phyloP scores from a whole-genome alignment of 1,284 basidiomycete genomes.

The Malassezia nana region DNA sequence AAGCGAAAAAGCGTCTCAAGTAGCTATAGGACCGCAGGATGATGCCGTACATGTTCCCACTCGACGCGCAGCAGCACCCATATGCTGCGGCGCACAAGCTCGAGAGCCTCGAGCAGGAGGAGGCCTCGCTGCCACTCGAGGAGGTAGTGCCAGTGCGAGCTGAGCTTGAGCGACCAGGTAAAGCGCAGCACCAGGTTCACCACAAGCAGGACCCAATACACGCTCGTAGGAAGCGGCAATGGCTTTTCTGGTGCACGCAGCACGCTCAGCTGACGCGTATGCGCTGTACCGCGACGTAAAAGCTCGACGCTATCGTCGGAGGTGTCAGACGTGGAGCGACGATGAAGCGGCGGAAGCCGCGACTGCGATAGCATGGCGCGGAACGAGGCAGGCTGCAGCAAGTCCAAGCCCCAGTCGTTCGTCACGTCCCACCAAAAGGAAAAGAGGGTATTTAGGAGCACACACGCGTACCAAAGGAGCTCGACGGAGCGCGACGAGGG shows the following conservation, averaged over 20 bases:
- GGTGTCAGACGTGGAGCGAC: conserved; percentile 1
- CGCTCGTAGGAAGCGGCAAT: conserved; percentile 62
- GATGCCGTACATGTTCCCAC: conserved; percentile 31
- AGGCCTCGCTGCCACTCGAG: conserved; percentile 72
- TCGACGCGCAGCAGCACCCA: conserved; percentile 95
- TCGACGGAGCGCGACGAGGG: background rate
- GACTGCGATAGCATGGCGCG: conserved; percentile 15
- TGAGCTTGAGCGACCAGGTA: conserved; percentile 88
- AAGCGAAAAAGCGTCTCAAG: conserved; percentile 34
- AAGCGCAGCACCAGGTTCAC: conserved; percentile 81
- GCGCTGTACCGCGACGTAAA: background rate
- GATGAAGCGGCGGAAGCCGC: conserved; percentile 12
- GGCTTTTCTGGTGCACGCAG: conserved; percentile 53
- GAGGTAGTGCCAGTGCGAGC: conserved; percentile 72
- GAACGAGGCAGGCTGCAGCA: conserved; percentile 53
- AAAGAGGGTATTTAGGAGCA: conserved; percentile 78
- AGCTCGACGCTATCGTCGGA: conserved; percentile 1
- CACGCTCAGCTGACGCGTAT: conserved; percentile 10
- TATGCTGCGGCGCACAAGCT: conserved; percentile 79
- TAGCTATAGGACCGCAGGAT: conserved; percentile 8
- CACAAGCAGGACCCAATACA: conserved; percentile 75
- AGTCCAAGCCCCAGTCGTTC: conserved; percentile 88
- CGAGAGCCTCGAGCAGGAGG: conserved; percentile 81
- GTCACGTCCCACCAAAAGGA: conserved; percentile 99
- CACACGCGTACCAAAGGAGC: conserved; percentile 64